Evolutionary conservation across 768 basidiomycete species (phyloP), one percentile per base, ranked within the genome.

Genomic region (Mycena alexandri): DNA sequence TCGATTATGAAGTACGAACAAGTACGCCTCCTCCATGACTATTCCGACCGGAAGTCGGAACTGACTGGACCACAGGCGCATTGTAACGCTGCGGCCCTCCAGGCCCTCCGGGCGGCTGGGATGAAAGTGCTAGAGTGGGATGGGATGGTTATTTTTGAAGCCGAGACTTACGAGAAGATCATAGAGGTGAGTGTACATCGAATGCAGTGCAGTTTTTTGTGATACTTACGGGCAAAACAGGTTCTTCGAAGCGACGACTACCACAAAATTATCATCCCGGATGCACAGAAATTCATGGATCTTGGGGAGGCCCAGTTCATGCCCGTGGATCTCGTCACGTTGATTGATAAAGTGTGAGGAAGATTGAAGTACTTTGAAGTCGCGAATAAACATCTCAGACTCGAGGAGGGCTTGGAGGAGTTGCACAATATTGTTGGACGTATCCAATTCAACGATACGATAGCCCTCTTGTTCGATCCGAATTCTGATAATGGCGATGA

Each of bases 1-100:
- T 79, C 79, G 48, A 62, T 80, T 55, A 71, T 79, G n/a, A 77
- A 76, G 58, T 79, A 79, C 68, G 78, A 81, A 52, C 80, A 79
- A 73, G 69, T 69, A 38, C 52, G 56, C 17, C 29, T 29, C 29
- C 29, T 29, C 29, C 6, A 6, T 29, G 29, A 3, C 29, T 29
- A 29, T 29, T 6, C n/a, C n/a, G n/a, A n/a, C n/a, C n/a, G n/a
- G n/a, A n/a, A 6, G 29, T 29, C 29, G 6, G 29, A 29, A 29
- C 29, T 29, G 6, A 29, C 29, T 29, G 29, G 29, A 29, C 29
- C 14, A 4, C 57, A 79, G 75, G 71, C 71, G 21, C 72, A 76
- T 46, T 61, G 68, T n/a, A 73, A 76, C 60, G 51, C 63, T 8
- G 52, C 61, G 5, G 51, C 48, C 21, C 21, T 48, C 19, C 16